Evolutionary conservation across 2,329 filamentous ascomycete genomes (phyloP).

Genomic region (Arachnomyces sp.): DNA sequence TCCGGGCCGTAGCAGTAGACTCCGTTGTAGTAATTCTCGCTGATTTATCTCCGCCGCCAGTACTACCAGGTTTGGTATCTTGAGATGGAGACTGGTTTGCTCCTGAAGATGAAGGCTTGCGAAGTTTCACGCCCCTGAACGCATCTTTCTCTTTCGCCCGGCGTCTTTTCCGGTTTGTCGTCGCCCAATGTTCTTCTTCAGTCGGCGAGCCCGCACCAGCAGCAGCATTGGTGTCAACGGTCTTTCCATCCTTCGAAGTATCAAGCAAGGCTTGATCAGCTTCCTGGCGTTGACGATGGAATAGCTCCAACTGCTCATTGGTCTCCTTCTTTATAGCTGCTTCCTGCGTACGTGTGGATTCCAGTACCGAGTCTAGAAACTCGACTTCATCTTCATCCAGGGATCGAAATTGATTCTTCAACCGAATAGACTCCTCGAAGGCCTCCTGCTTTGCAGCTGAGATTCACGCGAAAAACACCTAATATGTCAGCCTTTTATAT

Average conservation of each 20-base stretch:
- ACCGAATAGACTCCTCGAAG: slow-evolving; percentile 43
- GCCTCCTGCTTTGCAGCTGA: slow-evolving; percentile 44
- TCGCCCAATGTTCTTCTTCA: slow-evolving; percentile 43
- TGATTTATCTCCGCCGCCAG: slow-evolving; percentile 1
- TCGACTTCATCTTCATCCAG: slow-evolving; percentile 47
- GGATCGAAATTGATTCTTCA: slow-evolving; percentile 46
- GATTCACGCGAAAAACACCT: slow-evolving; percentile 14
- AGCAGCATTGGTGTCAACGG: slow-evolving; percentile 5
- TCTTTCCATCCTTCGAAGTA: slow-evolving; percentile 25
- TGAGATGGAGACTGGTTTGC: slow-evolving; percentile 4
- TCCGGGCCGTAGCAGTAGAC: background rate
- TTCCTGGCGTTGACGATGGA: slow-evolving; percentile 53
- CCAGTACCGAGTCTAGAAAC: slow-evolving; percentile 49
- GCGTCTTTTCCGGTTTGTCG: slow-evolving; percentile 46
- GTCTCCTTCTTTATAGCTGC: slow-evolving; percentile 52
- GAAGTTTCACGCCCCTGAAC: slow-evolving; percentile 34
- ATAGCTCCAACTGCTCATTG: slow-evolving; percentile 50
- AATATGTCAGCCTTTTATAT: slow-evolving; percentile 31
- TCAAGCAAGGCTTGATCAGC: slow-evolving; percentile 45
- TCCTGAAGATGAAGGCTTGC: slow-evolving; percentile 30
- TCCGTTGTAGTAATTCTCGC: background rate
- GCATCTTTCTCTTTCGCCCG: slow-evolving; percentile 40
- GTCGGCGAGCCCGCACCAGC: slow-evolving; percentile 18
- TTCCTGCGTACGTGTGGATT: slow-evolving; percentile 51
- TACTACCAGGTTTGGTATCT: slow-evolving; percentile 8